Base-by-base conservation (phyloP, 305 asterid genomes). In the Withania somnifera region DNA sequence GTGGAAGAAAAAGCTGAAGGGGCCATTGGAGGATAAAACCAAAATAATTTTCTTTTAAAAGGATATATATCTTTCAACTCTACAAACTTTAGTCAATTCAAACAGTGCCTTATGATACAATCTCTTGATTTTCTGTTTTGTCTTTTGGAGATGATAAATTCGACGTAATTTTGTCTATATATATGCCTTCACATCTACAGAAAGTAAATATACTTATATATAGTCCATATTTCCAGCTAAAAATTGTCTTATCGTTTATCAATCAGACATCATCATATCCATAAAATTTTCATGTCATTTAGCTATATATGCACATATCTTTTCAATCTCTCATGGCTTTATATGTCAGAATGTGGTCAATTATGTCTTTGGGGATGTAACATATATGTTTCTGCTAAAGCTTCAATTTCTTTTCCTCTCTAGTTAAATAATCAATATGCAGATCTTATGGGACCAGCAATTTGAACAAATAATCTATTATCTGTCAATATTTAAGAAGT, bases 1-100 rank as follows among this genome's bases (percentile, higher is more conserved):
- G 79, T 73, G 79, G 79, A 73, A 73, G 79, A 73, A 60, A 47
- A 73, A 73, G 79, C 5, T 15, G 24, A 47, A 47, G 79, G 57
- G 79, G 60, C 79, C 79, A 69, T 20, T 69, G 40, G 42, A 73
- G 40, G 26, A 73, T 73, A 73, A 45, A 45, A 71, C 40, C 40
- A 71, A 45, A 22, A 22, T 6, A 22, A 1, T 42, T 8, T 60
- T n/a, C n/a, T 4, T 58, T 1, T 13, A 42, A 8, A 71, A 24
- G 14, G 78, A 22, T 11, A 2, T 42, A 69, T 22, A 45, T 73
- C 60, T 73, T 73, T 47, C 79, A 73, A 26, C 58, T 45, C 17
- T 11, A 73, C 11, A 42, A n/a, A 42, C 57, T 69, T 47, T 9
- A 73, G 79, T 73, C 79, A 47, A 73, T 73, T 73, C 40, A 45